Percentiles rank a stretch among this genome's conserved stretches.
Evolutionary conservation across 2,329 filamentous ascomycete genomes (phyloP).

Genomic region (Ceratocystis lukuohia): DNA sequence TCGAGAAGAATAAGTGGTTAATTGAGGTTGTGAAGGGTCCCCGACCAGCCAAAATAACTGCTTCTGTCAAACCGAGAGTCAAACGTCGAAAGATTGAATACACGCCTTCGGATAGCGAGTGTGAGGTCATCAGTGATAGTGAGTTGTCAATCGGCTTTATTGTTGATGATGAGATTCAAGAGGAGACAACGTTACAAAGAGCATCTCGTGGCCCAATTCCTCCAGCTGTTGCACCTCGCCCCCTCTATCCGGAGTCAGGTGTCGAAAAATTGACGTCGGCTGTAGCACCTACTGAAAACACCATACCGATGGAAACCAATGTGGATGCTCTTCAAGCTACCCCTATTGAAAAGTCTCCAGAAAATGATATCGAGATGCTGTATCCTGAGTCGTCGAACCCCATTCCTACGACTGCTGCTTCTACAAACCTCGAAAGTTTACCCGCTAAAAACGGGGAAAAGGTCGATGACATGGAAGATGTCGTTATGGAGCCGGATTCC

Average conservation of each 20-base stretch:
- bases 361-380: neutral
- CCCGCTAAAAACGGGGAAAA: neutral
- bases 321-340: neutral
- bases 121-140: constrained; percentile 36
- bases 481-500: neutral
- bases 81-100: constrained; percentile 6
- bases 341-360: neutral
- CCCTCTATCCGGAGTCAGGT: neutral
- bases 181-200: neutral
- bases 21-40: constrained; percentile 33
- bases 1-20: constrained; percentile 40
- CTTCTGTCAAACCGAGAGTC: constrained; percentile 17
- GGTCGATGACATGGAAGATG: constrained; percentile 19
- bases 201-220: neutral
- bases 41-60: constrained; percentile 19
- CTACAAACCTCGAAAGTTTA: neutral
- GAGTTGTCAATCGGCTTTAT: constrained; percentile 41
- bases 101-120: constrained; percentile 31
- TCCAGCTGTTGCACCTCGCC: neutral
- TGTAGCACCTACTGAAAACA: neutral
- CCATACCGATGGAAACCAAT: neutral
- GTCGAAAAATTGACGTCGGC: neutral
- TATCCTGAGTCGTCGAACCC: neutral
- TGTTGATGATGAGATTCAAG: constrained; percentile 27
- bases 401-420: neutral